These are phyloP conservation scores for Hondaea fermentalgiana DNA, from an alignment of 108 stramenopile species.

Conservation along the genomic window DNA sequence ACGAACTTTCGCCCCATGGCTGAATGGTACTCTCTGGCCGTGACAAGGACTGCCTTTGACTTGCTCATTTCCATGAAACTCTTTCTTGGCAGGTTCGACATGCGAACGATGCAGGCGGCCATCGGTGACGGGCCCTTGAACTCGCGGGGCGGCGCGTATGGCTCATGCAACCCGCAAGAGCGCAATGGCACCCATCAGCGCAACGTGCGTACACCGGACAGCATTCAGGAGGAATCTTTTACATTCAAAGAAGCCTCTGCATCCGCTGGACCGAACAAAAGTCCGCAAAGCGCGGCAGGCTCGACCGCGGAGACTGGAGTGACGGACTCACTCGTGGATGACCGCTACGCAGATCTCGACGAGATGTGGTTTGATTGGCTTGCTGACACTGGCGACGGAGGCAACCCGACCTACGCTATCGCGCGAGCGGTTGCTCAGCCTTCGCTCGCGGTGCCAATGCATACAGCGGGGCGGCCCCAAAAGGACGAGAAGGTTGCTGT, in stretches of 20 bases:
- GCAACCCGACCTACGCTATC: slow-evolving; percentile 55
- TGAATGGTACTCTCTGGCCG: slow-evolving; percentile 48
- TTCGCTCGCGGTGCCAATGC: slow-evolving; percentile 29
- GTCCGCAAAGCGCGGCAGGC: no score
- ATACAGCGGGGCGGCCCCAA: not conserved
- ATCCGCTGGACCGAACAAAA: no score
- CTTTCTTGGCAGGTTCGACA: slow-evolving; percentile 57
- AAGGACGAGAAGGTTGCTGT: not conserved
- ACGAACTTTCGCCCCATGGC: slow-evolving; percentile 51
- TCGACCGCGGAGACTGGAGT: not conserved
- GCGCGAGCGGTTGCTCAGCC: slow-evolving; percentile 53
- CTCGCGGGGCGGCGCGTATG: not conserved
- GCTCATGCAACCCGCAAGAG: no score
- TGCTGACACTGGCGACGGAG: slow-evolving; percentile 58
- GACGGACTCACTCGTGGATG: slow-evolving; percentile 33
- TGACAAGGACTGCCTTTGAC: slow-evolving; percentile 39
- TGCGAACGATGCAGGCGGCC: slow-evolving; percentile 50
- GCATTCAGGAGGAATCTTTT: not conserved
- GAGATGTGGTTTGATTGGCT: slow-evolving; percentile 58
- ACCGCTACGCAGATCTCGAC: not conserved
- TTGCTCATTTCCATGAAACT: slow-evolving; percentile 47
- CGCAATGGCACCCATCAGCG: no score
- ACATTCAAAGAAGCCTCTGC: no score
- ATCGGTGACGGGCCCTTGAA: not conserved
- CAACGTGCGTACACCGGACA: not conserved